A percentile compares a stretch with the other conserved stretches of the same genome.
Evolutionary conservation across 192 early-diverging fungal genomes (phyloP).

Genomic region (Coemansia sp.): DNA sequence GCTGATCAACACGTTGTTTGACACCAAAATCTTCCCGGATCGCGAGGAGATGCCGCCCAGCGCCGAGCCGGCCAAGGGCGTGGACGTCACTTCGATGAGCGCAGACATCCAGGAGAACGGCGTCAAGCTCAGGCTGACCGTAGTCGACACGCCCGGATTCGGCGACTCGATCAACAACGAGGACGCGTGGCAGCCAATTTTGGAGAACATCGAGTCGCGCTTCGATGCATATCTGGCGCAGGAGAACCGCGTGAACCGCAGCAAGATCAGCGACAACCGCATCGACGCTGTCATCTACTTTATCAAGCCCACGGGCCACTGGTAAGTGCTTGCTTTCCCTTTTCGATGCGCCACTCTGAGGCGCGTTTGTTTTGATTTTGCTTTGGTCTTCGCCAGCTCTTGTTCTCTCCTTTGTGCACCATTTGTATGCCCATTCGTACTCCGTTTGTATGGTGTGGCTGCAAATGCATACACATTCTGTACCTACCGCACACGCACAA

Average conservation of each 20-base stretch:
- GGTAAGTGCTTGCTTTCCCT: slow-evolving; percentile 30
- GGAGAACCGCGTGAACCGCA: slow-evolving; percentile 87
- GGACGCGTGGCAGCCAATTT: slow-evolving; percentile 95
- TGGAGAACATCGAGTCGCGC: slow-evolving; percentile 93
- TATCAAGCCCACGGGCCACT: slow-evolving; percentile 95
- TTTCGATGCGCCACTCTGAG: background rate
- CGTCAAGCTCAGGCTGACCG: slow-evolving; percentile 87
- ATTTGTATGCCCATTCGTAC: no score
- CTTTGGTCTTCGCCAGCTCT: background rate
- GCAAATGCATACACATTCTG: no score
- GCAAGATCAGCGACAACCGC: slow-evolving; percentile 88
- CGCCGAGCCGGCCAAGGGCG: slow-evolving; percentile 67
- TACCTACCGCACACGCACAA: no score
- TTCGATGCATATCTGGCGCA: slow-evolving; percentile 91
- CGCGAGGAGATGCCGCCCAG: slow-evolving; percentile 70
- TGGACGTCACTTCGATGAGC: slow-evolving; percentile 75
- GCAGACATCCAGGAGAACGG: slow-evolving; percentile 97
- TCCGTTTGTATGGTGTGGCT: background rate
- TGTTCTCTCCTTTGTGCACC: background rate
- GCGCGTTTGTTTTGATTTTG: background rate
- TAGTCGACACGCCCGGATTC: slow-evolving; percentile 97
- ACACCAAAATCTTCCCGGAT: slow-evolving; percentile 80
- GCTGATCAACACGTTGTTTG: slow-evolving; percentile 96
- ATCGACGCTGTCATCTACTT: slow-evolving; percentile 96
- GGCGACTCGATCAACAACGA: slow-evolving; percentile 99